Conservation (phyloP, 257 asterid genomes). For the Capsicum chinense region DNA sequence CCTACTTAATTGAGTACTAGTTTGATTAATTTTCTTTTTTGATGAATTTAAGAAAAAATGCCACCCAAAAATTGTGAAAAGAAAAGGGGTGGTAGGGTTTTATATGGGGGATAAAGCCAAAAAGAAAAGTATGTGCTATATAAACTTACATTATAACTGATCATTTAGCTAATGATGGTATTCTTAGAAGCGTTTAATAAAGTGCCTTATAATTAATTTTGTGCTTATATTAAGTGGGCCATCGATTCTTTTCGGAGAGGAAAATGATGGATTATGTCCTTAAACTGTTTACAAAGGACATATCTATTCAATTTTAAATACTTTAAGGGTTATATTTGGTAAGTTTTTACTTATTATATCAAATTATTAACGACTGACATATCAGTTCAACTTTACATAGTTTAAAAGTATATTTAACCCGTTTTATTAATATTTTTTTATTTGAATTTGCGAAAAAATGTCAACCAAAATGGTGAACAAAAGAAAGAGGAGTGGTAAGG, state of each 20-base stretch:
- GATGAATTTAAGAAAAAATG: constrained; percentile 51
- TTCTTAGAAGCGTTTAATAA: constrained; percentile 31
- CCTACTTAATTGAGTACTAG: constrained; percentile 31
- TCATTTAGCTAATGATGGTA: constrained; percentile 35
- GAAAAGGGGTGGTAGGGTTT: constrained; percentile 10
- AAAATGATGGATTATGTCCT: too few species aligned
- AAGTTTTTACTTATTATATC: too few species aligned
- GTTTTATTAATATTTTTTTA: constrained; percentile 25
- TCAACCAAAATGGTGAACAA: constrained; percentile 38
- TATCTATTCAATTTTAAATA: not conserved
- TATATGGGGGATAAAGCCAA: constrained; percentile 30
- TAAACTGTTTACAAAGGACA: too few species aligned
- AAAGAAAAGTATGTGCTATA: not conserved
- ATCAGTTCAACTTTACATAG: not conserved
- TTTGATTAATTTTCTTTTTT: constrained; percentile 25
- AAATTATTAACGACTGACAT: too few species aligned
- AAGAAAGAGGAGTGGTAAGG: not conserved
- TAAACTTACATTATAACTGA: not conserved
- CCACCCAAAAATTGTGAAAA: constrained; percentile 36
- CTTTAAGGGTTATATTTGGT: not conserved
- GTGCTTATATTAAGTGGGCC: constrained; percentile 22
- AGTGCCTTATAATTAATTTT: constrained; percentile 34
- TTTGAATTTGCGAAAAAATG: constrained; percentile 43
- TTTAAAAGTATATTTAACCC: not conserved
- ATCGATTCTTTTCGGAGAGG: not conserved